phyloP scores from a whole-genome alignment of 1,284 basidiomycete species.

The Puccinia polysora region DNA sequence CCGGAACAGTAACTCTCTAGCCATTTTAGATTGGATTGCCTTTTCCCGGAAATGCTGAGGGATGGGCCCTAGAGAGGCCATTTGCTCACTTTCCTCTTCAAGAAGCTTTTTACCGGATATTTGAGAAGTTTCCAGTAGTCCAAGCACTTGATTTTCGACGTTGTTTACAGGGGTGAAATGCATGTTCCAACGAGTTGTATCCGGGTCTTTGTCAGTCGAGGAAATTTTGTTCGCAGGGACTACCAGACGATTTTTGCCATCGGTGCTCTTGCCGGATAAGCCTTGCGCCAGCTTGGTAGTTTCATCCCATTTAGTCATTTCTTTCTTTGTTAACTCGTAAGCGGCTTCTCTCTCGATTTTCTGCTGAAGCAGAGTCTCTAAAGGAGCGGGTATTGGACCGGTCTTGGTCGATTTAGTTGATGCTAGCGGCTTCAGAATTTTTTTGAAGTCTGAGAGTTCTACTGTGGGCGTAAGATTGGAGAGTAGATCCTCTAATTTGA shows the following conservation, averaged over 20 bases:
- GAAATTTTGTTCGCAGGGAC: slow-evolving; percentile 2
- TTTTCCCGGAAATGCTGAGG: slow-evolving; percentile 30
- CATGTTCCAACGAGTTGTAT: slow-evolving; percentile 29
- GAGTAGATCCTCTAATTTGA: slow-evolving; percentile 20
- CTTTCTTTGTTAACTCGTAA: slow-evolving; percentile 83
- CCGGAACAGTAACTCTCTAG: slow-evolving; percentile 85
- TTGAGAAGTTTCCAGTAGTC: slow-evolving; percentile 69
- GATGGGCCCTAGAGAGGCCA: slow-evolving; percentile 57
- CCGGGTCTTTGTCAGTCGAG: not conserved
- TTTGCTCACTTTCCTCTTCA: slow-evolving; percentile 66
- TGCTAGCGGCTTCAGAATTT: slow-evolving; percentile 59
- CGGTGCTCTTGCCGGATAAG: slow-evolving; percentile 63
- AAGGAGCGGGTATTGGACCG: slow-evolving; percentile 72
- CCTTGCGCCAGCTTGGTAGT: slow-evolving; percentile 67
- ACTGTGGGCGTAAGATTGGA: slow-evolving; percentile 23
- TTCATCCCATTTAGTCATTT: slow-evolving; percentile 87
- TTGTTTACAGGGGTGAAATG: slow-evolving; percentile 64
- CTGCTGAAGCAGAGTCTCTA: slow-evolving; percentile 80
- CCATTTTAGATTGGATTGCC: slow-evolving; percentile 72
- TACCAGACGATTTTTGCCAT: slow-evolving; percentile 49
- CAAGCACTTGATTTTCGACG: slow-evolving; percentile 72
- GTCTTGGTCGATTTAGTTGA: slow-evolving; percentile 51
- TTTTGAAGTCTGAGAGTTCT: slow-evolving; percentile 54
- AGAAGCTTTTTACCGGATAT: slow-evolving; percentile 56
- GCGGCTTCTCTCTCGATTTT: slow-evolving; percentile 87